Base-by-base conservation (phyloP, 495 filamentous ascomycete genomes). In the Emericellopsis terricola region DNA sequence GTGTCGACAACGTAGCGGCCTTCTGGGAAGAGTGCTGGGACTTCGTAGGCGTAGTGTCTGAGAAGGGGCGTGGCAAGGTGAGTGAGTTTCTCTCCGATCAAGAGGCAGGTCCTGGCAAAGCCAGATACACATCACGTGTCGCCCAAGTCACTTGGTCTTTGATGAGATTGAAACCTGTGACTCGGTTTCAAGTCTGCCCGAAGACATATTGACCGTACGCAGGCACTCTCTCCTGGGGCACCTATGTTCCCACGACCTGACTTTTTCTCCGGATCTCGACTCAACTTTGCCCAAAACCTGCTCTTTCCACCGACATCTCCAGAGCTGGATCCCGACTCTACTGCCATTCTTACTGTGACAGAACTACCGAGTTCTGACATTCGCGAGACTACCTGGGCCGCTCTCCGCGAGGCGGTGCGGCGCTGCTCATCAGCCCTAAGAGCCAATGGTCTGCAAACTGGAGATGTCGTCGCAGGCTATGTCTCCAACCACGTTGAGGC, bases 251-350 rank as follows among this genome's bases (percentile, higher is more conserved):
- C 89, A 9, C 69, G 80, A 26, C 85, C 89, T 1, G 55, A 64
- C 17, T 94, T 92, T 61, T 97, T 92, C 49, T 51, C 69, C 27
- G 78, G 76, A 5, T 71, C 79, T 14, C 71, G 57, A 30, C 58
- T 93, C 36, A 94, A 94, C 47, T 93, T 93, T 51, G 83, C 85
- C 15, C 81, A 93, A 57, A 94, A 94, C 52, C 64, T 94, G 19
- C 68, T 94, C 5, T 92, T 72, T 48, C 84, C 86, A 4, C 55
- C 60, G 10, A 62, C 61, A 28, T 44, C 36, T 15, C 33, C 29
- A n/a, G 28, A 46, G 4, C 39, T 59, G 27, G 49, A 64, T 14
- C 69, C 72, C 16, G 56, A 69, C 39, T 68, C 73, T 31, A 57
- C 71, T 36, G 82, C 81, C 15, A 58, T 86, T 16, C 74, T 89